Conservation (phyloP, 345 rosid species). For the Pseudoturritis turrita region DNA sequence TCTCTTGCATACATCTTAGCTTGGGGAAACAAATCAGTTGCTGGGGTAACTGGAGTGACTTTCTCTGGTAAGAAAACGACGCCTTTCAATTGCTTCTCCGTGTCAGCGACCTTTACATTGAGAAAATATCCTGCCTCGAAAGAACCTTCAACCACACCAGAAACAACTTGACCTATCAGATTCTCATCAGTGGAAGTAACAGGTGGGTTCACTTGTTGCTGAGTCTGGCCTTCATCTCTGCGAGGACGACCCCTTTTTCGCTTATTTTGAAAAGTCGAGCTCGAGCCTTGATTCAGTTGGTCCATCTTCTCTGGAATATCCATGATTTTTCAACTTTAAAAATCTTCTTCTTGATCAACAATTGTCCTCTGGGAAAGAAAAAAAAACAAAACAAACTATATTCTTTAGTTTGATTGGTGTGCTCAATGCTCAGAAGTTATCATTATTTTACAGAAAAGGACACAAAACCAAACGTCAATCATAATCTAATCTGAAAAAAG, state of each 20-base stretch:
- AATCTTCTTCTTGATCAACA: conserved; percentile 14
- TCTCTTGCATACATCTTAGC: conserved; percentile 55
- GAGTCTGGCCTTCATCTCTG: conserved; percentile 37
- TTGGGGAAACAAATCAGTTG: conserved; percentile 68
- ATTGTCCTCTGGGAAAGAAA: neutral
- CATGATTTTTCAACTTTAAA: neutral
- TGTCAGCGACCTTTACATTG: conserved; percentile 48
- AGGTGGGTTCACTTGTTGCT: conserved; percentile 22
- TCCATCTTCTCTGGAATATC: conserved; percentile 30
- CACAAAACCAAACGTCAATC: neutral
- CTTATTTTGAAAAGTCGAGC: conserved; percentile 35
- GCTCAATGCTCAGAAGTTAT: neutral
- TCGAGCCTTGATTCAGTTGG: conserved; percentile 30
- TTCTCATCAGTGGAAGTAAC: conserved; percentile 16
- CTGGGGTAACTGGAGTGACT: conserved; percentile 48
- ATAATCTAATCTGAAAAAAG: neutral
- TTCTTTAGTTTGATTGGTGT: neutral
- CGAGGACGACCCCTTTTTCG: conserved; percentile 63
- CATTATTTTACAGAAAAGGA: neutral
- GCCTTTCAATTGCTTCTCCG: conserved; percentile 55
- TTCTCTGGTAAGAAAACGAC: conserved; percentile 54
- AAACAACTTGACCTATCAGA: conserved; percentile 58
- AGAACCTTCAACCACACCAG: conserved; percentile 70
- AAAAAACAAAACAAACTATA: neutral
- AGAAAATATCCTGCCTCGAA: conserved; percentile 75